A percentile compares a stretch with the other conserved stretches of the same genome.
phyloP scores from a whole-genome alignment of 169 alveolate genomes.

The Cryptosporidium meleagridis region DNA sequence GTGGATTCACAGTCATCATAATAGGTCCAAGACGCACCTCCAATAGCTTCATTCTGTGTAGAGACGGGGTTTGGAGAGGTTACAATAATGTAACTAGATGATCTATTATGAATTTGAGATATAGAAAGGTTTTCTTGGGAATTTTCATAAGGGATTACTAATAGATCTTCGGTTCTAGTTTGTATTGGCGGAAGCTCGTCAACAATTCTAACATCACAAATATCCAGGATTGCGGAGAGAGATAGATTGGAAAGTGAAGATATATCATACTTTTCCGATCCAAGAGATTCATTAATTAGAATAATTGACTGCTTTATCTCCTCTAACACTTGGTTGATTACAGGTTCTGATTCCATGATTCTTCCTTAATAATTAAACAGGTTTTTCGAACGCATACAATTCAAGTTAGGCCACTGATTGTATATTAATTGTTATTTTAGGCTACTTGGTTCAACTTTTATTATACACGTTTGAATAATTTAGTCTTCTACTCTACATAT shows the following conservation, averaged over 20 bases:
- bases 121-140: not conserved
- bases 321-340: constrained; percentile 45
- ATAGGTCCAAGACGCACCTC: constrained; percentile 6
- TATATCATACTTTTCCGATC: constrained; percentile 44
- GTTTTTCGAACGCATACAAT: constrained; percentile 3
- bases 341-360: constrained; percentile 41
- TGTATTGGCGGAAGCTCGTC: constrained; percentile 61
- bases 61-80: constrained; percentile 26
- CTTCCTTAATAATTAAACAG: not conserved
- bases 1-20: constrained; percentile 67
- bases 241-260: constrained; percentile 42
- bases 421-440: not conserved
- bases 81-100: constrained; percentile 31
- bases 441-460: constrained; percentile 19
- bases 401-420: constrained; percentile 19
- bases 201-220: constrained; percentile 49
- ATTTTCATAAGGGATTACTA: constrained; percentile 48
- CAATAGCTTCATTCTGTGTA: not conserved
- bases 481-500: constrained; percentile 25
- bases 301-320: constrained; percentile 58
- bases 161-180: constrained; percentile 6
- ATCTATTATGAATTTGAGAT: not conserved
- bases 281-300: constrained; percentile 46
- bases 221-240: constrained; percentile 38
- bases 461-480: constrained; percentile 1